Evolutionary conservation across 164 flowering plant genomes (phyloP).

Genomic region (Tetrastigma voinierianum): DNA sequence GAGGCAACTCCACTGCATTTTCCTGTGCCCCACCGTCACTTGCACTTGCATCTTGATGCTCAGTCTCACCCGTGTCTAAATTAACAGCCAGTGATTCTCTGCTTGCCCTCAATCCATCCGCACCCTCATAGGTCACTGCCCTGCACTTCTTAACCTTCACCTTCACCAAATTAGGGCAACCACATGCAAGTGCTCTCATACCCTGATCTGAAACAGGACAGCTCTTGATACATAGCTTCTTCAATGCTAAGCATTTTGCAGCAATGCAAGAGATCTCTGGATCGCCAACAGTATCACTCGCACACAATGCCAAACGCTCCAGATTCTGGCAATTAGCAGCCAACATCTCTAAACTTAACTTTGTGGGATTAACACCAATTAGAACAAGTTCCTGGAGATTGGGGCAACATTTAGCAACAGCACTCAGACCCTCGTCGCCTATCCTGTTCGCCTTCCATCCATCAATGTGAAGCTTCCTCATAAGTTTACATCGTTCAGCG

Average conservation of each 20-base stretch:
- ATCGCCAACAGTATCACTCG: constrained; percentile 86
- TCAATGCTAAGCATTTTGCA: constrained; percentile 63
- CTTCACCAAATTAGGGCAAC: constrained; percentile 93
- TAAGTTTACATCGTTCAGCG: constrained; percentile 67
- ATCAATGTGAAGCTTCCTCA: constrained; percentile 92
- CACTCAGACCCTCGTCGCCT: constrained; percentile 80
- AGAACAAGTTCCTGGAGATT: constrained; percentile 51
- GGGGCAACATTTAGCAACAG: constrained; percentile 40
- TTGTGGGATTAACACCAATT: constrained; percentile 46
- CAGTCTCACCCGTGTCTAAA: constrained; percentile 59
- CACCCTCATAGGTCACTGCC: constrained; percentile 68
- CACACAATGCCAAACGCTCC: constrained; percentile 85
- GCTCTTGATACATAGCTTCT: constrained; percentile 91
- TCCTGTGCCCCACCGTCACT: constrained; percentile 56
- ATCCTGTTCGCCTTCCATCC: constrained; percentile 94
- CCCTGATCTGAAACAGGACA: constrained; percentile 84
- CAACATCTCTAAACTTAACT: constrained; percentile 27
- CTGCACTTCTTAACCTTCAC: constrained; percentile 93
- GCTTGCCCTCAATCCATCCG: constrained; percentile 59
- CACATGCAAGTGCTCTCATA: constrained; percentile 71
- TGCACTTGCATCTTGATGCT: constrained; percentile 44
- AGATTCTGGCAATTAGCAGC: constrained; percentile 39
- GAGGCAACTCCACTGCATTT: constrained; percentile 33
- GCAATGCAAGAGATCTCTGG: constrained; percentile 82
- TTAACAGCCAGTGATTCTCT: constrained; percentile 64